Evolutionary conservation across 441 rosid genomes (phyloP).

Genomic region (Croton laevigatus): DNA sequence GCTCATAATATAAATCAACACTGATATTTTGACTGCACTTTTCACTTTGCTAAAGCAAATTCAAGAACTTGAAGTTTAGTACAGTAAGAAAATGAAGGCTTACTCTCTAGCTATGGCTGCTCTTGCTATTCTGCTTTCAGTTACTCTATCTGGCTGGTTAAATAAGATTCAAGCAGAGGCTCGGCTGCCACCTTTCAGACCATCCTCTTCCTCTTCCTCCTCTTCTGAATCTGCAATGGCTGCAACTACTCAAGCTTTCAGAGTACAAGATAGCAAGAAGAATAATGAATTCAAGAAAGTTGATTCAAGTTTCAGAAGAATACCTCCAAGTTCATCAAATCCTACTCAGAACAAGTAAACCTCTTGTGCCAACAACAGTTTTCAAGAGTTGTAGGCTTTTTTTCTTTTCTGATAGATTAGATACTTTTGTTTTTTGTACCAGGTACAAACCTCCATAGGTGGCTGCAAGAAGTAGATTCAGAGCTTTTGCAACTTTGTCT

Average conservation of each 20-base stretch:
- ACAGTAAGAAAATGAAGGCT: conserved; percentile 41
- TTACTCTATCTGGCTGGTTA: conserved; percentile 41
- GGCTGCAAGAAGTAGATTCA: conserved; percentile 25
- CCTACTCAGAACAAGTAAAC: conserved; percentile 76
- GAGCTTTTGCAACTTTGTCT: conserved; percentile 19
- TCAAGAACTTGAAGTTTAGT: neutral
- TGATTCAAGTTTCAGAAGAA: conserved; percentile 52
- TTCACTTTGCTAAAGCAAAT: neutral
- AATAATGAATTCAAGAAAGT: conserved; percentile 34
- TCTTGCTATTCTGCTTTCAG: conserved; percentile 38
- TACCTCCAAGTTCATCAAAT: conserved; percentile 63
- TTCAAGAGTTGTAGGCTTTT: conserved; percentile 22
- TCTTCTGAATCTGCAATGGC: conserved; percentile 20
- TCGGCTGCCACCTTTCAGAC: conserved; percentile 26
- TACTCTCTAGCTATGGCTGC: conserved; percentile 30
- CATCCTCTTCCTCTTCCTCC: conserved; percentile 21
- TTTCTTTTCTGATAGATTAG: conserved; percentile 15
- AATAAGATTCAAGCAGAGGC: conserved; percentile 38
- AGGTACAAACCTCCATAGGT: conserved; percentile 34
- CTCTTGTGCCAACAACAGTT: conserved; percentile 23
- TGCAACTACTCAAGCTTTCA: conserved; percentile 30
- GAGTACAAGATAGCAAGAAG: conserved; percentile 34
- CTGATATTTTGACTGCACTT: conserved; percentile 5
- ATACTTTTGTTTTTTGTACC: conserved; percentile 26
- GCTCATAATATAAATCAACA: neutral